A percentile compares a stretch with the other conserved stretches of the same genome.
These are phyloP conservation scores for Tetratostichococcus sp. DNA, from an alignment of 139 green algal genomes.

Conservation along the genomic window DNA sequence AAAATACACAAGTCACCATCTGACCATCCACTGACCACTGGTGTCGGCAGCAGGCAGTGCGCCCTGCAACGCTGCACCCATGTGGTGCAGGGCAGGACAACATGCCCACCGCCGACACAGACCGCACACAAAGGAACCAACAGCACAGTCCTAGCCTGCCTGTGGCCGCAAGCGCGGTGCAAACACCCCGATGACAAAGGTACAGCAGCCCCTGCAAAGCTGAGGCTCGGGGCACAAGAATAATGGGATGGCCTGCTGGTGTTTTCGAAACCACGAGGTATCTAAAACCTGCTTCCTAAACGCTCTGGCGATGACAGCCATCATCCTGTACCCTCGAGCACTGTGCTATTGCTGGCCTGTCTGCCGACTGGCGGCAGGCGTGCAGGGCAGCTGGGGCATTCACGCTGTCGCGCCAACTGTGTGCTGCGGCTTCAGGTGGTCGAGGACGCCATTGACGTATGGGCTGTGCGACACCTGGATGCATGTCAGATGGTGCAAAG, in stretches of 20 bases:
- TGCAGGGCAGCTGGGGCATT: not conserved
- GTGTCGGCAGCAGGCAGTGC: too few species aligned
- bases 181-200: not conserved
- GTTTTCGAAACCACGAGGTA: not conserved
- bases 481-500: too few species aligned
- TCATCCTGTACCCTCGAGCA: too few species aligned
- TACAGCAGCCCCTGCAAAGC: not conserved
- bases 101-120: too few species aligned
- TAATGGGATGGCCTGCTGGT: not conserved
- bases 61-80: not conserved
- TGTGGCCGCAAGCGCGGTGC: not conserved
- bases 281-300: not conserved
- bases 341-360: too few species aligned
- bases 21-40: too few species aligned
- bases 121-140: not conserved
- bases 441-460: slow-evolving; percentile 14
- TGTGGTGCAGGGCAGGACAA: not conserved
- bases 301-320: not conserved
- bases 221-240: not conserved
- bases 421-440: slow-evolving; percentile 18
- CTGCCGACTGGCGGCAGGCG: too few species aligned
- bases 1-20: too few species aligned
- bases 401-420: not conserved
- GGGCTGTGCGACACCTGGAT: slow-evolving; percentile 17
- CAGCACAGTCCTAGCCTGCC: not conserved